Evolutionary conservation across 2,329 filamentous ascomycete species (phyloP), one percentile per base, ranked within the genome.

Genomic region (Pseudogymnoascus sp.): DNA sequence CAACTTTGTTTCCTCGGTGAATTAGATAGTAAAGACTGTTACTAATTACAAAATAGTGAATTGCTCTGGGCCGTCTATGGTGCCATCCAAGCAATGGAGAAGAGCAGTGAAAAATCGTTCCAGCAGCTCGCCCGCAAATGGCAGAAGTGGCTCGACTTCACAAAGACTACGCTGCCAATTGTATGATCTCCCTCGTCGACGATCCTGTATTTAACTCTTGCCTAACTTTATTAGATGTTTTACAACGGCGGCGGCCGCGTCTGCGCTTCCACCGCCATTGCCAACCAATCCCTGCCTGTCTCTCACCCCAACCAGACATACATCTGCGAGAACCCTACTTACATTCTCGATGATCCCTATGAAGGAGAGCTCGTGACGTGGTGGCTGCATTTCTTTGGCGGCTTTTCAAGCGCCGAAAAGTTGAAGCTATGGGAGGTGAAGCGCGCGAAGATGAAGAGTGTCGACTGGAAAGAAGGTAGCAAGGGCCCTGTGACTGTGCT

Each of bases 41-140:
- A 18, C 49, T 34, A 23, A 61, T 14, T 2, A 8, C 18, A 21
- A 18, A 53, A 16, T 53, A 77, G 74, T 38, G 76, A 78, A 63
- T 71, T 78, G 0, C 64, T 78, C 0, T 78, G 77, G 77, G 76
- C 76, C 7, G 75, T 78, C 0, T 78, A 78, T 60, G 76, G 73
- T 12, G 74, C 71, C 18, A 74, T 78, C 16, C 71, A 77, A 43
- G 76, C 72, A 0, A 69, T 77, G 0, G 72, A 76, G 60, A 71
- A 70, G 16, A 72, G 68, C 0, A 12, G 63, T 2, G 67, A 67
- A 14, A 65, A 61, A n/a, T 49, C 63, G 7, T 71, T 69, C 61
- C 63, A 64, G n/a, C 56, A 71, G 8, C 72, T 77, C 18, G 77
- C 75, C 8, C 59, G 65, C 4, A 68, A 63, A 1, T 78, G 77